phyloP scores from a whole-genome alignment of 208 protist genomes.

The Leishmania tarentolae region DNA sequence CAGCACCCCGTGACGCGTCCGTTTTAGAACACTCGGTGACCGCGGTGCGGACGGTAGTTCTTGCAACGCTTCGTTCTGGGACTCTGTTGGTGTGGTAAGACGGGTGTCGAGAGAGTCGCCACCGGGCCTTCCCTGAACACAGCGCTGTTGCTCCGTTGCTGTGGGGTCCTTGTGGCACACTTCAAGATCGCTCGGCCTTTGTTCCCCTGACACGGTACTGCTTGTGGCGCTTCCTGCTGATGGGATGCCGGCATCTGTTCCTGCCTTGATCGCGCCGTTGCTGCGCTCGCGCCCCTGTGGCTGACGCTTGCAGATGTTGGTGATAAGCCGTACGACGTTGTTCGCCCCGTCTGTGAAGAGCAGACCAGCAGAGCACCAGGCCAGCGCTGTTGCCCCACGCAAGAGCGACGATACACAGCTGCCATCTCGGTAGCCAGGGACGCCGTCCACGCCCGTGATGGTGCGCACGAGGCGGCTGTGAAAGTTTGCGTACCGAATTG shows the following conservation, averaged over 20 bases:
- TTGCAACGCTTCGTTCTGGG: neutral
- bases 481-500: slow-evolving; percentile 76
- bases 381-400: slow-evolving; percentile 51
- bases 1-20: neutral
- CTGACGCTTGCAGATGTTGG: slow-evolving; percentile 29
- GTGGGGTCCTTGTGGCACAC: neutral
- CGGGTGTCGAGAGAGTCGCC: neutral
- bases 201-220: neutral
- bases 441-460: slow-evolving; percentile 61
- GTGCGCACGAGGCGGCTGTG: slow-evolving; percentile 64
- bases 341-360: slow-evolving; percentile 74
- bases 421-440: slow-evolving; percentile 83
- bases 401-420: slow-evolving; percentile 50
- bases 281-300: neutral
- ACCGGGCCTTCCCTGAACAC: neutral
- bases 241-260: neutral
- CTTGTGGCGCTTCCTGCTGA: neutral
- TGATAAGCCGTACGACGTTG: slow-evolving; percentile 65
- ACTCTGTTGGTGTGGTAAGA: neutral
- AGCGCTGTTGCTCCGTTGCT: neutral
- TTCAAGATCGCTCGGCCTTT: neutral
- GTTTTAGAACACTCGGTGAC: neutral
- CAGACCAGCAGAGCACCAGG: slow-evolving; percentile 61
- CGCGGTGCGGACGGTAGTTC: neutral
- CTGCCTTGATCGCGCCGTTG: neutral